Evolutionary conservation across 2,329 filamentous ascomycete species (phyloP).

Genomic region (Hypoxylon sp.): DNA sequence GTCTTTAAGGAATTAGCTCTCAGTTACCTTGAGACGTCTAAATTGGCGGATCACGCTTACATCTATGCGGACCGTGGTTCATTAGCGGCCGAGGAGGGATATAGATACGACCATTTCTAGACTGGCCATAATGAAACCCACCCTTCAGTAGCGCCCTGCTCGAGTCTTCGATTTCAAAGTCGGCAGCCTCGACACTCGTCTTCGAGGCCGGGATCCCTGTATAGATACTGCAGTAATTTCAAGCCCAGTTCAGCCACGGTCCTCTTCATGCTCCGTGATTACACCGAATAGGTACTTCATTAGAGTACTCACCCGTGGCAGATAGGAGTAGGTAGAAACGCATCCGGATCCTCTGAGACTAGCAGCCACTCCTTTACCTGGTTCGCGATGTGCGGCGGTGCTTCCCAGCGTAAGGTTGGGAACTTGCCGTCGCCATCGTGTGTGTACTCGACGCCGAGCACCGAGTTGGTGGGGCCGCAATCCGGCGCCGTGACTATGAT

Average conservation of each 20-base stretch:
- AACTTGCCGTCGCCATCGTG: constrained; percentile 58
- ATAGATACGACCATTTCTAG: constrained; percentile 59
- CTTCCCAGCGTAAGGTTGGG: constrained; percentile 60
- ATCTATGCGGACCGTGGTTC: constrained; percentile 67
- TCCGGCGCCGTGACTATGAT: constrained; percentile 59
- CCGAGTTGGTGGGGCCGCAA: constrained; percentile 57
- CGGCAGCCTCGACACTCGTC: constrained; percentile 54
- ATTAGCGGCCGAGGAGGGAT: constrained; percentile 63
- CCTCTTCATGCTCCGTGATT: no score
- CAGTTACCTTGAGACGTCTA: neutral
- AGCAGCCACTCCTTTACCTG: constrained; percentile 63
- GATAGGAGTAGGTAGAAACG: constrained; percentile 61
- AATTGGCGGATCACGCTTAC: constrained; percentile 50
- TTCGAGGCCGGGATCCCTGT: constrained; percentile 58
- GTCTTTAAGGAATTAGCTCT: constrained; percentile 51
- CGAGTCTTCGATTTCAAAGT: constrained; percentile 57
- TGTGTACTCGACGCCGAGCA: constrained; percentile 58
- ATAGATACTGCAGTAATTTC: constrained; percentile 54
- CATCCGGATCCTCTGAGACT: constrained; percentile 64
- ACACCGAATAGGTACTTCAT: neutral
- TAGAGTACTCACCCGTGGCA: constrained; percentile 60
- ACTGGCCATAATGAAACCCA: constrained; percentile 64
- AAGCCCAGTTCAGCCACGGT: neutral
- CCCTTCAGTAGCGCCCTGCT: constrained; percentile 56
- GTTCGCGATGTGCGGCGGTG: constrained; percentile 48